phyloP scores from a whole-genome alignment of 1,284 basidiomycete species.

The Boletus calvinii region DNA sequence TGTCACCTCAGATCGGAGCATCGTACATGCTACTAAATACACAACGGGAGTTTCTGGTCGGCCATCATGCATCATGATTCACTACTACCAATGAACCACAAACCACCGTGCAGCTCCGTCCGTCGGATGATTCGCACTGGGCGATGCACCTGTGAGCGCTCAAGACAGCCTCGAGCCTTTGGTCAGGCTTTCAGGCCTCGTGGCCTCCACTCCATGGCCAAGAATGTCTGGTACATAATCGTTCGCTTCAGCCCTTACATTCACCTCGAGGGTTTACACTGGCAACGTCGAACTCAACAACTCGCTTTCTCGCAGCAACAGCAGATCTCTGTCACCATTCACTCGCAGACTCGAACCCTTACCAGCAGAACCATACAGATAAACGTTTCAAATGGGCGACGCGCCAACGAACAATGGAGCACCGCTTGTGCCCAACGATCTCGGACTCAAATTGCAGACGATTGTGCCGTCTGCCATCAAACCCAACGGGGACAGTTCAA shows the following conservation, averaged over 20 bases:
- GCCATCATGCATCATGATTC: no score
- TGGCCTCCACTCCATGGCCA: not conserved
- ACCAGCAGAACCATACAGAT: not conserved
- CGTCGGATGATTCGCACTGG: not conserved
- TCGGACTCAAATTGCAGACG: constrained; percentile 13
- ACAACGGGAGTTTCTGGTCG: no score
- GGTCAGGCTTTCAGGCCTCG: constrained; percentile 7
- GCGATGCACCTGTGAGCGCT: not conserved
- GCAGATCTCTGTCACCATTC: not conserved
- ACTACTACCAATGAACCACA: no score
- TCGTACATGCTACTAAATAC: no score
- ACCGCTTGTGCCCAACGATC: not conserved
- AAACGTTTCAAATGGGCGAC: constrained; percentile 9
- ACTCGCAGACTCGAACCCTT: not conserved
- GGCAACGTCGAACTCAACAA: not conserved
- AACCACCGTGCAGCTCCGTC: no score
- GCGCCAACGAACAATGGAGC: not conserved
- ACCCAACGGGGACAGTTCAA: not conserved
- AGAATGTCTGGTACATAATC: constrained; percentile 2
- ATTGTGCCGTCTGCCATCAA: constrained; percentile 20
- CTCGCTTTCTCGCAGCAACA: not conserved
- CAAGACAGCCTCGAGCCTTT: constrained; percentile 4
- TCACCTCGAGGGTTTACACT: not conserved
- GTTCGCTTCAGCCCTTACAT: not conserved
- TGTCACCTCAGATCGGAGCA: not conserved